phyloP scores from a whole-genome alignment of 192 early-diverging fungal genomes.

The Backusella luteola region DNA sequence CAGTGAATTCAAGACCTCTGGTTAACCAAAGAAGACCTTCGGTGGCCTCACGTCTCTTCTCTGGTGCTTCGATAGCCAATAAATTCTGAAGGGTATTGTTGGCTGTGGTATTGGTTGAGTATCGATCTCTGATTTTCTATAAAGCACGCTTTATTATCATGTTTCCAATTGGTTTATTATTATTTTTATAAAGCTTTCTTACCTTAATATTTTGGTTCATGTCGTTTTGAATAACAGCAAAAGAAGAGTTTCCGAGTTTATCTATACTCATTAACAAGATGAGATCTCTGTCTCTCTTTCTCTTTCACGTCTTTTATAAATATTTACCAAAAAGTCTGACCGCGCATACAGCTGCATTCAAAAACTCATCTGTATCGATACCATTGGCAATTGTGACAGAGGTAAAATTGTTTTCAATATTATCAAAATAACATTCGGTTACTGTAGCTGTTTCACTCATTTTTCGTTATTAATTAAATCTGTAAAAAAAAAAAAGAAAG shows the following conservation, averaged over 20 bases:
- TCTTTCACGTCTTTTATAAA: neutral
- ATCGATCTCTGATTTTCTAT: constrained; percentile 76
- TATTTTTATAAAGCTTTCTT: constrained; percentile 1
- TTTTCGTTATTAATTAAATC: neutral
- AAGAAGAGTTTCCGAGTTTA: constrained; percentile 63
- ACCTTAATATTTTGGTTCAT: constrained; percentile 86
- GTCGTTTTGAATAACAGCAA: constrained; percentile 79
- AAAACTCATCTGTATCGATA: constrained; percentile 67
- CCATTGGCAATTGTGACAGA: constrained; percentile 59
- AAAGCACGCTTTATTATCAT: neutral
- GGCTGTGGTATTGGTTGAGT: constrained; percentile 50
- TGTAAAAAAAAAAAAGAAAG: neutral
- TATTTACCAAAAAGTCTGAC: constrained; percentile 64
- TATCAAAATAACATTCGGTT: constrained; percentile 48
- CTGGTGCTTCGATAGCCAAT: constrained; percentile 61
- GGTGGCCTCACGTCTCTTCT: constrained; percentile 77
- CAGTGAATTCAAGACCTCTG: constrained; percentile 72
- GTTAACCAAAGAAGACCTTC: constrained; percentile 86
- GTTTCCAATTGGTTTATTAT: neutral
- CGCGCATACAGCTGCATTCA: constrained; percentile 69
- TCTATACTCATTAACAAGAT: constrained; percentile 36
- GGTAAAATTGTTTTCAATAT: constrained; percentile 55
- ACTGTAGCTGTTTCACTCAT: neutral
- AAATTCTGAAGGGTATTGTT: constrained; percentile 82
- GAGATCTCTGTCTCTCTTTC: neutral